These are phyloP conservation scores for Phytophthora tentaculata DNA, from an alignment of 352 stramenopile species.

Conservation along the genomic window DNA sequence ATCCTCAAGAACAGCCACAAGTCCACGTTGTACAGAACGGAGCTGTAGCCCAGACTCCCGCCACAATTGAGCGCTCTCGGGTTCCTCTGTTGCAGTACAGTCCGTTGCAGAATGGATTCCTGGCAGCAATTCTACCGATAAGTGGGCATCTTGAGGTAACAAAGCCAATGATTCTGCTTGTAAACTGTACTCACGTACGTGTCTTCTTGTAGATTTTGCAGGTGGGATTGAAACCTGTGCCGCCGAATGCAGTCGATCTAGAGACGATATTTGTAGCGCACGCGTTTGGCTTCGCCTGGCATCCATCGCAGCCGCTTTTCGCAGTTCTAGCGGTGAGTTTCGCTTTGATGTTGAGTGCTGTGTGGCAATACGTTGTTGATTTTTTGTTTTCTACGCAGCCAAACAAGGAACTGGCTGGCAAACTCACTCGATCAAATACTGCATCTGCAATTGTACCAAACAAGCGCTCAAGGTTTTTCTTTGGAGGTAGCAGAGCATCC, in stretches of 20 bases:
- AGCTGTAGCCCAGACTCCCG: slow-evolving; percentile 37
- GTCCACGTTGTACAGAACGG: slow-evolving; percentile 61
- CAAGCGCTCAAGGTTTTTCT: slow-evolving; percentile 71
- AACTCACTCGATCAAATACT: slow-evolving; percentile 42
- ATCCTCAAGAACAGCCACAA: slow-evolving; percentile 60
- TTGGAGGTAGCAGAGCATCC: slow-evolving; percentile 53
- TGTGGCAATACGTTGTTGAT: neutral
- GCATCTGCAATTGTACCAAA: slow-evolving; percentile 46
- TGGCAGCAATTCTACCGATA: slow-evolving; percentile 56
- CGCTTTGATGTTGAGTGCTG: neutral
- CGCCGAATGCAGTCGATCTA: slow-evolving; percentile 71
- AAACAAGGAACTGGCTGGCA: slow-evolving; percentile 46
- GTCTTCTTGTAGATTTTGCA: slow-evolving; percentile 55
- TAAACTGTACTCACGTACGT: neutral
- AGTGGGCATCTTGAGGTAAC: slow-evolving; percentile 64
- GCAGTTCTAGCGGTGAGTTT: slow-evolving; percentile 56
- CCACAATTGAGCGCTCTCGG: slow-evolving; percentile 42
- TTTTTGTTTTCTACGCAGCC: slow-evolving; percentile 37
- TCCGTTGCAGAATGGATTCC: slow-evolving; percentile 35
- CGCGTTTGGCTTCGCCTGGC: slow-evolving; percentile 70
- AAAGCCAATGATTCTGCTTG: neutral
- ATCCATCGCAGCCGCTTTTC: slow-evolving; percentile 54
- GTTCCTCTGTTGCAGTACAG: slow-evolving; percentile 46
- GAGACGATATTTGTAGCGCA: slow-evolving; percentile 64
- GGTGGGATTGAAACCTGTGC: slow-evolving; percentile 68